A percentile compares a stretch with the other conserved stretches of the same genome.
Conservation (phyloP, 1,284 basidiomycete genomes). For the Tetrapyrgos nigripes region DNA sequence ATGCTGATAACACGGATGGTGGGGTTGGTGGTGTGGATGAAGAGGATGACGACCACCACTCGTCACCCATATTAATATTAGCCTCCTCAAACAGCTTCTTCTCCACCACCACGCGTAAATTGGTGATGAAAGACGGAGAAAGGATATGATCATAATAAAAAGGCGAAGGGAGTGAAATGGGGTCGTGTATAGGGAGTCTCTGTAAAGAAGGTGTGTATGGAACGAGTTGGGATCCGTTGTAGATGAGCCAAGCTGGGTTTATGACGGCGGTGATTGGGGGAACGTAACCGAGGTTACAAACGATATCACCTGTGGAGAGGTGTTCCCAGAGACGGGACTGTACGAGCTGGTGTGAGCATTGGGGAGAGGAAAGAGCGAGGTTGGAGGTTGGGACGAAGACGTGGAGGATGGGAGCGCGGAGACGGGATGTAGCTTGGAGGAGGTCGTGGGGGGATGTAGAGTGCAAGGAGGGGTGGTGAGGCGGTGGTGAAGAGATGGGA, state of each 20-base stretch:
- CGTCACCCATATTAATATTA: no score
- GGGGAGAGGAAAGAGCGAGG: constrained; percentile 39
- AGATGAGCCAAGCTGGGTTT: constrained; percentile 8
- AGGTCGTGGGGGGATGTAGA: constrained; percentile 65
- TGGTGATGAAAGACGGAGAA: background rate
- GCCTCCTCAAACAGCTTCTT: background rate
- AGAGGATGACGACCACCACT: background rate
- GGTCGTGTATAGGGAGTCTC: constrained; percentile 5
- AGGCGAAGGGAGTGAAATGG: constrained; percentile 14
- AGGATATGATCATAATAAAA: constrained; percentile 18
- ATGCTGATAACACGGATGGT: background rate
- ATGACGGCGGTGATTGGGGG: constrained; percentile 36
- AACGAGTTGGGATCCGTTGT: constrained; percentile 3
- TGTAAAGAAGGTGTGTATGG: background rate
- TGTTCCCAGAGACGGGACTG: constrained; percentile 71
- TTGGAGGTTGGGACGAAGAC: constrained; percentile 74
- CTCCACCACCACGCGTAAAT: background rate
- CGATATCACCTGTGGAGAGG: constrained; percentile 73
- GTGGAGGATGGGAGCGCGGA: constrained; percentile 73
- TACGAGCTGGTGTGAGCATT: constrained; percentile 69
- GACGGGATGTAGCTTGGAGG: constrained; percentile 60
- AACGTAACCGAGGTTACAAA: constrained; percentile 80
- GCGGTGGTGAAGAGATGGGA: background rate
- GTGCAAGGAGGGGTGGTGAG: constrained; percentile 12
- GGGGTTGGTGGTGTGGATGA: background rate